Percentiles rank a stretch among this genome's conserved stretches.
phyloP scores from a whole-genome alignment of 176 grass and related monocot genomes.

The Chloris gayana region DNA sequence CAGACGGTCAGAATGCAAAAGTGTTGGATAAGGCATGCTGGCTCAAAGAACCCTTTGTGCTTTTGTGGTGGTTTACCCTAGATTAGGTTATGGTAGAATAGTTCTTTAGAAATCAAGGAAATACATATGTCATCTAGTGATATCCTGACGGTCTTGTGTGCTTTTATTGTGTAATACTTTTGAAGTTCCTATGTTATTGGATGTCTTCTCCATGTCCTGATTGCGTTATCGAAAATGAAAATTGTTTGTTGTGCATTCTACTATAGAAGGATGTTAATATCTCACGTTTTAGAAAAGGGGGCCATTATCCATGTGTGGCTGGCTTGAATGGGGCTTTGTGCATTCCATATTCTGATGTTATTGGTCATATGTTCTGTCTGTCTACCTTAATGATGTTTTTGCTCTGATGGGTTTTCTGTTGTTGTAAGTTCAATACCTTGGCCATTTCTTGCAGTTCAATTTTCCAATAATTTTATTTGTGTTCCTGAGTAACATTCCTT shows the following conservation, averaged over 20 bases:
- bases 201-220: background rate
- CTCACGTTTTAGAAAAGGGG: background rate
- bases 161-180: background rate
- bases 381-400: background rate
- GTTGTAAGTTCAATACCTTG: background rate
- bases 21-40: conserved; percentile 33
- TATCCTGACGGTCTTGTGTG: background rate
- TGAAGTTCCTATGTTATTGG: background rate
- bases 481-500: too few species aligned
- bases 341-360: background rate
- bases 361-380: background rate
- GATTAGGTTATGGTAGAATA: conserved; percentile 15
- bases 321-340: background rate
- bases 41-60: background rate
- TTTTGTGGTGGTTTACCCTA: background rate
- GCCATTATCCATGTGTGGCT: background rate
- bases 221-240: conserved; percentile 12
- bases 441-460: background rate
- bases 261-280: background rate
- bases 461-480: background rate
- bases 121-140: background rate
- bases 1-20: background rate
- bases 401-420: background rate
- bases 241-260: background rate
- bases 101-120: background rate